A percentile compares a stretch with the other conserved stretches of the same genome.
These are phyloP conservation scores for Sporothrix dimorphospora DNA, from an alignment of 2,329 filamentous ascomycete genomes.

Conservation along the genomic window DNA sequence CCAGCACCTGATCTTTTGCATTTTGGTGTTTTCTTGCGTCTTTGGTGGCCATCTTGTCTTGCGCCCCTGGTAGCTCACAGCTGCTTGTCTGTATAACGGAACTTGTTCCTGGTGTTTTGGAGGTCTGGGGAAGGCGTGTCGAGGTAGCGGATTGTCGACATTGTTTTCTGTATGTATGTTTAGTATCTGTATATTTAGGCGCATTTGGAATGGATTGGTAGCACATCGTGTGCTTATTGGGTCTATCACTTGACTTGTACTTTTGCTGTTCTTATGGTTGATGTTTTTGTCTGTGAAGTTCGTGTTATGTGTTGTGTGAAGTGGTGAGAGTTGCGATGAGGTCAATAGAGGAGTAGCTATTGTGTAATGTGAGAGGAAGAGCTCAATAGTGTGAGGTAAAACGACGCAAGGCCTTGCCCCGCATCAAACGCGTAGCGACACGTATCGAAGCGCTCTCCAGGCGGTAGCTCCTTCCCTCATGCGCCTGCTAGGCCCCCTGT, in stretches of 20 bases:
- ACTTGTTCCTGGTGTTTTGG: background rate
- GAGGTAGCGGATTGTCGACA: background rate
- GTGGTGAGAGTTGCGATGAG: background rate
- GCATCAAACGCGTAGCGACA: conserved; percentile 12
- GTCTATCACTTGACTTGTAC: background rate
- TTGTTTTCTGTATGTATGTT: background rate
- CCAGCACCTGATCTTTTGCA: background rate
- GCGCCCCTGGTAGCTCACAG: background rate
- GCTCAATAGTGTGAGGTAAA: background rate
- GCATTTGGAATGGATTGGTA: conserved; percentile 7
- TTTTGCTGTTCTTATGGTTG: too few relatives aligned
- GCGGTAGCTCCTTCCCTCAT: conserved; percentile 13
- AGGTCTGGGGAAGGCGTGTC: background rate
- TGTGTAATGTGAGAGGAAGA: background rate
- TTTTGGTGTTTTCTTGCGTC: background rate
- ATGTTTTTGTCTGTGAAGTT: background rate
- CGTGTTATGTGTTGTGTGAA: background rate
- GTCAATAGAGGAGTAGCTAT: background rate
- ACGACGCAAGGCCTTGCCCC: background rate
- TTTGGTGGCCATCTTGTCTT: background rate
- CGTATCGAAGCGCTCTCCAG: background rate
- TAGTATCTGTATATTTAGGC: conserved; percentile 6
- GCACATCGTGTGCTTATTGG: background rate
- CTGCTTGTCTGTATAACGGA: background rate
- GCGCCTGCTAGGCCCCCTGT: conserved; percentile 12